Evolutionary conservation across 176 grass and related monocot genomes (phyloP).

Genomic region (Ensete glaucum): DNA sequence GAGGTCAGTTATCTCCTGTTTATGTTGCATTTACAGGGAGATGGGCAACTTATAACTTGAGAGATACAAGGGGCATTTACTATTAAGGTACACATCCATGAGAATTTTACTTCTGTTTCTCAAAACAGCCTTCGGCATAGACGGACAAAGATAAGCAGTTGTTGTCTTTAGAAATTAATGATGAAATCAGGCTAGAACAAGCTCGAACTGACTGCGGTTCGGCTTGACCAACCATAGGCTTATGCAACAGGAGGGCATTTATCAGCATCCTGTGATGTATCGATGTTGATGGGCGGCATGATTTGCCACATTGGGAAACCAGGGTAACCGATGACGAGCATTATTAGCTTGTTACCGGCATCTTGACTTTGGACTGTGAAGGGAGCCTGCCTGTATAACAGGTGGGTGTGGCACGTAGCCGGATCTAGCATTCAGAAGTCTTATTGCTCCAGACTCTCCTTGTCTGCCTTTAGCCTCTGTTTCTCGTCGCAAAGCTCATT

Average conservation of each 20-base stretch:
- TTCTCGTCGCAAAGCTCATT: slow-evolving; percentile 91
- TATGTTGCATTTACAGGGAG: background rate
- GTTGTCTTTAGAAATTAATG: background rate
- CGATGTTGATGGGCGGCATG: slow-evolving; percentile 77
- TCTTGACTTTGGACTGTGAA: slow-evolving; percentile 45
- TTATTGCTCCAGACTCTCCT: slow-evolving; percentile 83
- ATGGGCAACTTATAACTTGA: background rate
- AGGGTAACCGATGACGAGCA: slow-evolving; percentile 81
- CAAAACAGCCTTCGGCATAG: background rate
- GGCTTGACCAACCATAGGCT: background rate
- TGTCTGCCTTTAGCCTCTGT: slow-evolving; percentile 80
- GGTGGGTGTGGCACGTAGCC: slow-evolving; percentile 45
- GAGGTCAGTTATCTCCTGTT: background rate
- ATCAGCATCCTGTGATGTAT: slow-evolving; percentile 73
- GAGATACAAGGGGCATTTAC: background rate
- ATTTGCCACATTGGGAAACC: slow-evolving; percentile 96
- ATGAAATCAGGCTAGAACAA: background rate
- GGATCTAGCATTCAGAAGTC: slow-evolving; percentile 52
- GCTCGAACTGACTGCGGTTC: background rate
- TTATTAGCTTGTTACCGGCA: slow-evolving; percentile 70
- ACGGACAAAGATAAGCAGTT: background rate
- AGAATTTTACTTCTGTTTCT: background rate
- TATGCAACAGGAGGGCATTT: slow-evolving; percentile 79
- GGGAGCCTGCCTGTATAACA: slow-evolving; percentile 52
- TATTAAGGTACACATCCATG: background rate